Percentiles rank a stretch among this genome's conserved stretches.
phyloP scores from a whole-genome alignment of 805 yeast species.

The Diddensiella santjacobensis region DNA sequence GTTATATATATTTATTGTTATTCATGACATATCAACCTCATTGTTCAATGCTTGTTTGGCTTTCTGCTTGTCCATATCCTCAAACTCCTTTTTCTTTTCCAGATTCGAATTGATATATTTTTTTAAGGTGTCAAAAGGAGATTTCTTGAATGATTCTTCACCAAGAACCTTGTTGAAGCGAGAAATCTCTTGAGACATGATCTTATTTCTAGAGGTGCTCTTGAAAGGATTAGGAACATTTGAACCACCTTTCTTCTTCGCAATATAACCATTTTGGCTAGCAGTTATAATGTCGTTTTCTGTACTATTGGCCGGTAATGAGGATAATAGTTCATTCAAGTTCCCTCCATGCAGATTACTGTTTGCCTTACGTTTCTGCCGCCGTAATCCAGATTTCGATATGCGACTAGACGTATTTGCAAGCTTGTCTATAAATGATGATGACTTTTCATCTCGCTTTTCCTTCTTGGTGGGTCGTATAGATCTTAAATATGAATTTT shows the following conservation, averaged over 20 bases:
- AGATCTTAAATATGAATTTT: slow-evolving; percentile 19
- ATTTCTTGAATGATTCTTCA: slow-evolving; percentile 19
- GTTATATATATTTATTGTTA: background rate
- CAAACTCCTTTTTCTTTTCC: slow-evolving; percentile 22
- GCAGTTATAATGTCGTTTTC: background rate
- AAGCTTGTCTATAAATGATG: slow-evolving; percentile 12
- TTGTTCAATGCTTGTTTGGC: background rate
- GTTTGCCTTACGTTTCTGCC: slow-evolving; percentile 22
- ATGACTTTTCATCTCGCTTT: slow-evolving; percentile 21
- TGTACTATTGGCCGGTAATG: slow-evolving; percentile 18
- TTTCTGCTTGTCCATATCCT: slow-evolving; percentile 1
- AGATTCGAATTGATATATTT: slow-evolving; percentile 16
- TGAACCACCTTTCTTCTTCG: slow-evolving; percentile 5
- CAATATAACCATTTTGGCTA: slow-evolving; percentile 12
- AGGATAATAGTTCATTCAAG: slow-evolving; percentile 17
- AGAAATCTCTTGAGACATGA: slow-evolving; percentile 22
- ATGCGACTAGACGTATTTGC: slow-evolving; percentile 9
- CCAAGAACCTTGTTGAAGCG: slow-evolving; percentile 22
- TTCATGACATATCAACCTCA: background rate
- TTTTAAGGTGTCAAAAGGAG: slow-evolving; percentile 26
- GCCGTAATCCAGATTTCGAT: slow-evolving; percentile 23
- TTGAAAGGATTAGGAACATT: slow-evolving; percentile 17
- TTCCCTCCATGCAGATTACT: slow-evolving; percentile 14
- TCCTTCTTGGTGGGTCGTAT: slow-evolving; percentile 22
- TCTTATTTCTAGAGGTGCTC: slow-evolving; percentile 18